Conservation (phyloP, 2,329 filamentous ascomycete species). For the Emmonsiellopsis sp. region DNA sequence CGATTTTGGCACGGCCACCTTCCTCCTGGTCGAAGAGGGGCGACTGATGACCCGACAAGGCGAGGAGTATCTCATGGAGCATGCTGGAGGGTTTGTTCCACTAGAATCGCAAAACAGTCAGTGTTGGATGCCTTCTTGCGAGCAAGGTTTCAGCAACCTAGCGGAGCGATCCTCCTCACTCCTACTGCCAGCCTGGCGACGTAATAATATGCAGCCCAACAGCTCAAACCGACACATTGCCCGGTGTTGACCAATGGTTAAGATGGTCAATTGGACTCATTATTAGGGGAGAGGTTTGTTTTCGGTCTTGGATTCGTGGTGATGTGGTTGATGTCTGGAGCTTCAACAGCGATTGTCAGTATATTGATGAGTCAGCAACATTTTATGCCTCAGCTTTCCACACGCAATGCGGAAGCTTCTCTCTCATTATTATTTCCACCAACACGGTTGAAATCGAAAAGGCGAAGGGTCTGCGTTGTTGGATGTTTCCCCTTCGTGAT, state of each 20-base stretch:
- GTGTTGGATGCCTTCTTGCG: slow-evolving; percentile 1
- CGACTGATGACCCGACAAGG: slow-evolving; percentile 87
- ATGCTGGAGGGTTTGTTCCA: slow-evolving; percentile 41
- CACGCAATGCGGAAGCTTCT: neutral
- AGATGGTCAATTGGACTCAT: neutral
- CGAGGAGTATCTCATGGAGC: slow-evolving; percentile 98
- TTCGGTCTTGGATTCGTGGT: neutral
- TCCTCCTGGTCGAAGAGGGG: slow-evolving; percentile 59
- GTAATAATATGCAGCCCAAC: slow-evolving; percentile 34
- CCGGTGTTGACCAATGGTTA: neutral
- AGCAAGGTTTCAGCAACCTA: slow-evolving; percentile 13
- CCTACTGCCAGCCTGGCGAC: slow-evolving; percentile 25
- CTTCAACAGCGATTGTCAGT: no score
- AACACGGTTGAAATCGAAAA: no score
- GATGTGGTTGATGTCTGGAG: no score
- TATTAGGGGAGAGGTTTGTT: neutral
- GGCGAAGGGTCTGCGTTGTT: no score
- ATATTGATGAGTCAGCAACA: neutral
- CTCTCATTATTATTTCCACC: no score
- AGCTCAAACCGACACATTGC: slow-evolving; percentile 39
- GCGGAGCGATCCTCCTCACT: slow-evolving; percentile 16
- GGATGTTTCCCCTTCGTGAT: no score
- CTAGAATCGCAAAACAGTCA: slow-evolving; percentile 5
- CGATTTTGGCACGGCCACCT: slow-evolving; percentile 40
- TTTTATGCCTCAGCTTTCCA: neutral